phyloP scores from a whole-genome alignment of 139 green algal genomes.

The Limnomonas spitsbergensis region DNA sequence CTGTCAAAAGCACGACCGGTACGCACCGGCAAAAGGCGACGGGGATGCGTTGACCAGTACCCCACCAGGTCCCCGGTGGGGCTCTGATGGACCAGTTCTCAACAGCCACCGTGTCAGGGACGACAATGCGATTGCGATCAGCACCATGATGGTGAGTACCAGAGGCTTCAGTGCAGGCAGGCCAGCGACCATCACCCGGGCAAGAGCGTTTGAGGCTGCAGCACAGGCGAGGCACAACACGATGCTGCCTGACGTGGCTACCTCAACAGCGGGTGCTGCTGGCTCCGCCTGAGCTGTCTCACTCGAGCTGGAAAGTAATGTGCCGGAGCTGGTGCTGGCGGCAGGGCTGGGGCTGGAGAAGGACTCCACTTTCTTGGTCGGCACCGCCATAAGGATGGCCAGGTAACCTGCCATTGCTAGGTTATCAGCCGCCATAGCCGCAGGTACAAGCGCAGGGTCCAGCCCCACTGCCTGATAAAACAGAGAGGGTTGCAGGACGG shows the following conservation, averaged over 20 bases:
- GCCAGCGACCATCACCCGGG: slow-evolving; percentile 11
- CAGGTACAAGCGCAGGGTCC: slow-evolving; percentile 35
- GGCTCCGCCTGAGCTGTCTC: too few relatives aligned
- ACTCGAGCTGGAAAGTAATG: too few relatives aligned
- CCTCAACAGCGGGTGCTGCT: neutral
- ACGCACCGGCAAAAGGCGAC: too few relatives aligned
- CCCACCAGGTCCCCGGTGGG: too few relatives aligned
- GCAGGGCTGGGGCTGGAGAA: too few relatives aligned
- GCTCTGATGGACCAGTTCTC: too few relatives aligned
- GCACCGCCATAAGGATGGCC: slow-evolving; percentile 47
- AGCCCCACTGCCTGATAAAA: slow-evolving; percentile 29
- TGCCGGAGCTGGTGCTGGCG: too few relatives aligned
- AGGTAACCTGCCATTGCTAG: slow-evolving; percentile 72
- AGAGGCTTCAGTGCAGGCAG: slow-evolving; percentile 17
- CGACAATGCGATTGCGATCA: slow-evolving; percentile 28
- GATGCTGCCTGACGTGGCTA: slow-evolving; percentile 10
- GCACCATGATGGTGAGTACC: slow-evolving; percentile 32
- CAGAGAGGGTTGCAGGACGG: too few relatives aligned
- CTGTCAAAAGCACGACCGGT: too few relatives aligned
- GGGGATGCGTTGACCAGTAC: too few relatives aligned
- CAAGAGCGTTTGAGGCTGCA: neutral
- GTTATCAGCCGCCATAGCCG: slow-evolving; percentile 75
- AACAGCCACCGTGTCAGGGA: neutral
- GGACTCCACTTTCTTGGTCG: too few relatives aligned
- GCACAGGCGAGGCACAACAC: slow-evolving; percentile 14